Evolutionary conservation across 2,329 filamentous ascomycete genomes (phyloP).

Genomic region (Graphilbum fragrans): DNA sequence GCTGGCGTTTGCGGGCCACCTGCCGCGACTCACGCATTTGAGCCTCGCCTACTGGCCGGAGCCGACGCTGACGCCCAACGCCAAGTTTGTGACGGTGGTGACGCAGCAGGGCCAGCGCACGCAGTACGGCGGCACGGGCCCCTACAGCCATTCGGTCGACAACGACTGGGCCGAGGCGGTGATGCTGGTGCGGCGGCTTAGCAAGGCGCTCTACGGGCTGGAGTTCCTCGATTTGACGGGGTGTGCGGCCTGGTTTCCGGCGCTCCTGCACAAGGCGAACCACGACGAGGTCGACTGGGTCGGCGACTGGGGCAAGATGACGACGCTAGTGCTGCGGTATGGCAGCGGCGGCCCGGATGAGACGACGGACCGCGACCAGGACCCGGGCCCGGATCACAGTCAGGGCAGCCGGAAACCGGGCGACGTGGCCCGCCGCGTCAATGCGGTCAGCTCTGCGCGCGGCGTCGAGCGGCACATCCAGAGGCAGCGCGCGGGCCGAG

Average conservation of each 20-base stretch:
- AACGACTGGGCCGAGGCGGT: conserved; percentile 49
- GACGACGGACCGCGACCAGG: background rate
- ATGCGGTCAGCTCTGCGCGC: conserved; percentile 5
- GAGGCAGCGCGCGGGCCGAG: conserved; percentile 9
- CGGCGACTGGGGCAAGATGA: conserved; percentile 13
- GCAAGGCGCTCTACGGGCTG: conserved; percentile 40
- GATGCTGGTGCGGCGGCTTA: conserved; percentile 40
- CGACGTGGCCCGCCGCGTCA: conserved; percentile 4
- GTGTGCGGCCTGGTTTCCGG: conserved; percentile 41
- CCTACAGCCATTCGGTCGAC: conserved; percentile 46
- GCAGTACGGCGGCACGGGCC: conserved; percentile 41
- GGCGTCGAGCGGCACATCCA: conserved; percentile 11
- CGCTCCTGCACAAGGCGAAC: conserved; percentile 27
- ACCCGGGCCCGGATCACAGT: background rate
- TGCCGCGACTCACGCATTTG: conserved; percentile 45
- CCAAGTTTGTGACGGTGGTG: conserved; percentile 33
- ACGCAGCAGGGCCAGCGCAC: conserved; percentile 29
- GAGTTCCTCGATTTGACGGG: conserved; percentile 51
- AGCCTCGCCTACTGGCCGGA: conserved; percentile 51
- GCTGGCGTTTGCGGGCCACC: conserved; percentile 36
- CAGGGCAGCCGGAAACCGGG: background rate
- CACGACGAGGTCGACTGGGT: conserved; percentile 42
- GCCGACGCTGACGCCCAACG: conserved; percentile 43
- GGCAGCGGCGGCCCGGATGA: background rate
- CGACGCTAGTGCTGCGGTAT: conserved; percentile 9